Evolutionary conservation across 495 filamentous ascomycete species (phyloP), one percentile per base, ranked within the genome.

Genomic region (Xeromyces bisporus): DNA sequence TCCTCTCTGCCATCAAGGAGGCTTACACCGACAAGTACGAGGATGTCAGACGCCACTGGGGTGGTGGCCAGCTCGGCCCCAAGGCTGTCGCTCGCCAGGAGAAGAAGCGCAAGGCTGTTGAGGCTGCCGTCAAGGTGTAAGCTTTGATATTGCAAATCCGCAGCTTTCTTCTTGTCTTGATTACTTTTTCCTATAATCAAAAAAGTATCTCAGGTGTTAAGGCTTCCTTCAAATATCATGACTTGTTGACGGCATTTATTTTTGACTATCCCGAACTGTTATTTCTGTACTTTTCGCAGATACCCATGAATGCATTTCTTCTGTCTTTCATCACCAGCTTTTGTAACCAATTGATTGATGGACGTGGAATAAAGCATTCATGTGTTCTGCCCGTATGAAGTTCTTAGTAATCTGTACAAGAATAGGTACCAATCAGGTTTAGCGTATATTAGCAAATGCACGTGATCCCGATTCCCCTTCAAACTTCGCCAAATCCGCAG

Each of bases 11-110:
- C 57, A 71, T 94, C 71, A 96, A 99, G 79, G 91, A 94, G 56
- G 89, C 87, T 39, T 99, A 93, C 69, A 62, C 75, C 40, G 87
- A 89, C 59, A 93, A 92, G 74, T 79, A 83, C 59, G 84, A 93
- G 67, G 83, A 92, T 56, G 55, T 67, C 50, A 81, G 79, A 64
- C 75, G 83, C 58, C 78, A 85, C 67, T 99, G 91, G 89, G 91
- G 91, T 69, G 91, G 91, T 73, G 91, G 91, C 64, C 93, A 96
- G 67, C 93, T 96, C 87, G 91, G 91, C 46, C 69, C 74, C 58
- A 99, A 99, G 80, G 87, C 91, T 51, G 73, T 81, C 50, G 85
- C 80, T 54, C 72, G 77, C 52, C 76, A 75, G 50, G 80, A 85
- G 66, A 96, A 94, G 83, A 85, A 84, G 71, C 73, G 83, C 67